Evolutionary conservation across 2,329 filamentous ascomycete species (phyloP), one percentile per base, ranked within the genome.

Genomic region (Talaromyces islandicus): DNA sequence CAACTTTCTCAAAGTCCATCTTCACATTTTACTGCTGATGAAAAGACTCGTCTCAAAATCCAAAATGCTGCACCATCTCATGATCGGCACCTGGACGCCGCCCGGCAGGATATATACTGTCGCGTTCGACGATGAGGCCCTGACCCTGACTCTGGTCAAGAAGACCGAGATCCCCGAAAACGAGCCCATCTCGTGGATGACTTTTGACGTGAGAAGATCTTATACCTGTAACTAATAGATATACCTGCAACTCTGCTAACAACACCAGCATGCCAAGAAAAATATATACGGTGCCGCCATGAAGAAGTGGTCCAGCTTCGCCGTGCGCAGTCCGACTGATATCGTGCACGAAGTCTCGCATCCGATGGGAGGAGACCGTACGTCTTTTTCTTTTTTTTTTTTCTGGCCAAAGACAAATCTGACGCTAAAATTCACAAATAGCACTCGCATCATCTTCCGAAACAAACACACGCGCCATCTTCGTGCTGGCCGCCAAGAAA

Each of bases 161-260:
- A 86, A 88, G 67, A 94, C 90, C 1, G 85, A 87, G 61, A 94
- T 95, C 60, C 88, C 90, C 4, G 77, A 89, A 57, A 89, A 93
- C 64, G 90, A 96, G 76, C 90, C 91, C 7, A 94, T 96, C 66
- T 95, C 91, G 62, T 96, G 91, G 91, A 93, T 96, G 89, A 88
- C 90, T 17, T 93, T 95, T 70, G 88, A 91, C 73, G 90, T 91
- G 79, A 77, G 88, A 19, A 77, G 88, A 19, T 19, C 5, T 5
- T n/a, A 12, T 9, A 27, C 11, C n/a, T 17, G 29, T 4, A 38
- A 24, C 6, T 3, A 5, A 24, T 21, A 7, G 19, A 17, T 4
- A 21, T n/a, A n/a, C n/a, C n/a, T n/a, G n/a, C n/a, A n/a, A n/a
- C 21, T 48, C 9, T 4, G 19, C 7, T 4, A 19, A 12, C 61